Evolutionary conservation across 257 asterid genomes (phyloP).

Genomic region (Osmanthus fragrans): DNA sequence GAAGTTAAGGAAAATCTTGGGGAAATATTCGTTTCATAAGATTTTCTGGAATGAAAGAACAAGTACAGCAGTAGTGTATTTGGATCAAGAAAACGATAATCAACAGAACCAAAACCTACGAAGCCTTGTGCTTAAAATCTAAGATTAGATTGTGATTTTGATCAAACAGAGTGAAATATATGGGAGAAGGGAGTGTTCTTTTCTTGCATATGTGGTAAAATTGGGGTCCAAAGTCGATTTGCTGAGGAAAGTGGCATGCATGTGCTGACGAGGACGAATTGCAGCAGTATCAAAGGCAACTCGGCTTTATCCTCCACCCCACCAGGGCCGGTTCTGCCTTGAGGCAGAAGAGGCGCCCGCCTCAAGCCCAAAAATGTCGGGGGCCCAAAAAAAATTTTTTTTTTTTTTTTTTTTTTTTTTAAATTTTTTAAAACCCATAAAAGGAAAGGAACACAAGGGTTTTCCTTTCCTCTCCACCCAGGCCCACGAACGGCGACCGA

Average conservation of each 20-base stretch:
- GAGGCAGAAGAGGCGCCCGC: no score
- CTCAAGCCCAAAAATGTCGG: no score
- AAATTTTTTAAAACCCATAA: no score
- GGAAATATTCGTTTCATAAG: constrained; percentile 11
- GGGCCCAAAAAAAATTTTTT: no score
- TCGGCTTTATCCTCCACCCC: constrained; percentile 42
- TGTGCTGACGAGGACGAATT: constrained; percentile 67
- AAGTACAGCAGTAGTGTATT: not conserved
- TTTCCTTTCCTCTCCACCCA: no score
- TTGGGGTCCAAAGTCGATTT: constrained; percentile 47
- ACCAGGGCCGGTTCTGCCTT: no score
- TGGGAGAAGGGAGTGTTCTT: constrained; percentile 35
- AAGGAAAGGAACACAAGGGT: no score
- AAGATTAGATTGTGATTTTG: constrained; percentile 15
- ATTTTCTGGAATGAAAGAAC: constrained; percentile 1
- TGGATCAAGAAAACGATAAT: not conserved
- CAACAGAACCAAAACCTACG: not conserved
- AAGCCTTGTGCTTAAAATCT: not conserved
- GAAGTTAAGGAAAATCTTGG: constrained; percentile 16
- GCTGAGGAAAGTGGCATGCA: constrained; percentile 82
- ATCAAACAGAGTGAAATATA: constrained; percentile 26
- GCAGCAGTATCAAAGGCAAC: constrained; percentile 63
- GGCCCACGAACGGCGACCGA: no score
- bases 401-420: no score
- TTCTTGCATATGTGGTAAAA: constrained; percentile 64